Evolutionary conservation across 441 rosid genomes (phyloP).

Genomic region (Populus hybrid): DNA sequence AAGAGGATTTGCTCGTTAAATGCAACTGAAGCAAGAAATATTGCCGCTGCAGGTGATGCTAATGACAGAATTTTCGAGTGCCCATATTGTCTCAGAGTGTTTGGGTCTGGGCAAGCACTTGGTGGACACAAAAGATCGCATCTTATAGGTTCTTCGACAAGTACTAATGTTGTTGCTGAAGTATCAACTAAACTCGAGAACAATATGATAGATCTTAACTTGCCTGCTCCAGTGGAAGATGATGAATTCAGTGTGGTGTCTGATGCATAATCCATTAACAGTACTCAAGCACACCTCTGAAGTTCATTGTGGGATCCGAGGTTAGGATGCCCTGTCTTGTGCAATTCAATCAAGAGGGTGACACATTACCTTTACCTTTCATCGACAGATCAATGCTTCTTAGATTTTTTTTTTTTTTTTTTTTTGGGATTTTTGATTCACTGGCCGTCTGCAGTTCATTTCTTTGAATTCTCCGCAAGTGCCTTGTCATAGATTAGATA

Average conservation of each 20-base stretch:
- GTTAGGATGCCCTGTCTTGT: background rate
- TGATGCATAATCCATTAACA: slow-evolving; percentile 32
- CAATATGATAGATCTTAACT: slow-evolving; percentile 63
- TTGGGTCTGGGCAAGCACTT: slow-evolving; percentile 79
- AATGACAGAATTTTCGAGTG: slow-evolving; percentile 45
- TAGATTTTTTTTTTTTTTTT: background rate
- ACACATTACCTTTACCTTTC: background rate
- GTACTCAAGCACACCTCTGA: background rate
- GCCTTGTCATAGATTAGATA: background rate
- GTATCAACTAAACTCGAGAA: slow-evolving; percentile 27
- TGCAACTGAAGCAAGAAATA: slow-evolving; percentile 24
- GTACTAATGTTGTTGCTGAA: background rate
- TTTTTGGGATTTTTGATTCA: background rate
- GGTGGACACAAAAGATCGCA: slow-evolving; percentile 93
- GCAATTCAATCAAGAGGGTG: background rate
- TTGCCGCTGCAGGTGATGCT: slow-evolving; percentile 15
- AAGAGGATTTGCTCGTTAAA: slow-evolving; percentile 34
- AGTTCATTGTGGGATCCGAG: slow-evolving; percentile 21
- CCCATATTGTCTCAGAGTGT: slow-evolving; percentile 60
- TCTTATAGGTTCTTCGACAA: slow-evolving; percentile 14
- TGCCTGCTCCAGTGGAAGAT: slow-evolving; percentile 55
- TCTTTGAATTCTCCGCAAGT: slow-evolving; percentile 23
- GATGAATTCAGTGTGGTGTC: slow-evolving; percentile 53
- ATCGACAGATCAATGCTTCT: slow-evolving; percentile 14
- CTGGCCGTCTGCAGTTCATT: slow-evolving; percentile 6